phyloP scores from a whole-genome alignment of 345 rosid genomes.

The Tarenaya hassleriana region DNA sequence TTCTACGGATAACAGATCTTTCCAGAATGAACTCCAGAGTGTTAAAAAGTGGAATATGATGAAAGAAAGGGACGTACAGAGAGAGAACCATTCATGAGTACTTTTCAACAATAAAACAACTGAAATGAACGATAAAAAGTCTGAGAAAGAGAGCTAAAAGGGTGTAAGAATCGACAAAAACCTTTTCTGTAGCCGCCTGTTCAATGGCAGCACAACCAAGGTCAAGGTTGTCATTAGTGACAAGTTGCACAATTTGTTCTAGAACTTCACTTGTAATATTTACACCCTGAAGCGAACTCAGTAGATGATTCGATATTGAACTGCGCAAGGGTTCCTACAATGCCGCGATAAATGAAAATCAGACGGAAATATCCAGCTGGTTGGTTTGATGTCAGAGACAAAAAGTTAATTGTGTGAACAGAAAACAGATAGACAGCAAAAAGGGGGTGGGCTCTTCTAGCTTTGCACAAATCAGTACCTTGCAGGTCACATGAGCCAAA shows the following conservation, averaged over 20 bases:
- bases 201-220: constrained; percentile 99
- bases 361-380: neutral
- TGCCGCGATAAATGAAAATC: constrained; percentile 20
- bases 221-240: constrained; percentile 97
- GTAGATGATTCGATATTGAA: constrained; percentile 79
- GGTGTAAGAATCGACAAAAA: constrained; percentile 22
- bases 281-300: constrained; percentile 71
- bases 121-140: neutral
- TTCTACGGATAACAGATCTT: no score
- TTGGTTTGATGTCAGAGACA: constrained; percentile 1
- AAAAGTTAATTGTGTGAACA: constrained; percentile 12
- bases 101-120: constrained; percentile 2
- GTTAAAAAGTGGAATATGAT: no score
- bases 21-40: no score
- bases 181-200: constrained; percentile 97
- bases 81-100: neutral
- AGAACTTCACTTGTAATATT: constrained; percentile 54
- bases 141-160: no score
- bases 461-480: constrained; percentile 55
- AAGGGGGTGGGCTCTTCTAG: no score
- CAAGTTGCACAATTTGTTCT: constrained; percentile 92
- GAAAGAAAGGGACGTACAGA: no score
- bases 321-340: constrained; percentile 84
- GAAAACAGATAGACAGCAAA: constrained; percentile 2
- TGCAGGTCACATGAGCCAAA: constrained; percentile 98